Percentiles rank a stretch among this genome's conserved stretches.
phyloP scores from a whole-genome alignment of 441 rosid species.

The Adansonia madagascariensis region DNA sequence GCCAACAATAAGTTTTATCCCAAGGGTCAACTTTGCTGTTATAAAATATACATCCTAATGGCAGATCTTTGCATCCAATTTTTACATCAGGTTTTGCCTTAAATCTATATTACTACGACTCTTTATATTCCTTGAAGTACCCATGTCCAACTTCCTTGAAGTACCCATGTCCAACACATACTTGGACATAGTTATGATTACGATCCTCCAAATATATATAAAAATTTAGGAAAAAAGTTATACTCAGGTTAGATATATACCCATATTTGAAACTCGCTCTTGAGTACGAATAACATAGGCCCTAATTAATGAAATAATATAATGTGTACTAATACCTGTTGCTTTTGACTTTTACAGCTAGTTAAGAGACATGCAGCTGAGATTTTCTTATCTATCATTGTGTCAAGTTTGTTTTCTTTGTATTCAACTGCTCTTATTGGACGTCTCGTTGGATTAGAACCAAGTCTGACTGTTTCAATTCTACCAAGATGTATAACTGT shows the following conservation, averaged over 20 bases:
- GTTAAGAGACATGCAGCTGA: constrained; percentile 97
- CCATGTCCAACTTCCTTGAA: no score
- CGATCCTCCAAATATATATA: neutral
- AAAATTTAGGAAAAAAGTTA: neutral
- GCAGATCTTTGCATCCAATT: neutral
- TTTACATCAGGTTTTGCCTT: neutral
- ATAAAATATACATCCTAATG: neutral
- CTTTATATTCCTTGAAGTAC: no score
- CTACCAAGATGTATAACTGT: constrained; percentile 93
- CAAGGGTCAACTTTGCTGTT: neutral
- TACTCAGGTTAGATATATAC: neutral
- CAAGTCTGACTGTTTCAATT: constrained; percentile 76
- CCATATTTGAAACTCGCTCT: neutral
- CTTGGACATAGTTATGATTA: no score
- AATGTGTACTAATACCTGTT: constrained; percentile 13
- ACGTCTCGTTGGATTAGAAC: constrained; percentile 75
- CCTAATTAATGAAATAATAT: neutral
- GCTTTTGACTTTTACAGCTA: constrained; percentile 60
- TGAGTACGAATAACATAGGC: neutral
- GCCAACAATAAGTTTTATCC: neutral
- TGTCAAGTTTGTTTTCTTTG: constrained; percentile 80
- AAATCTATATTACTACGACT: no score
- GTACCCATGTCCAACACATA: no score
- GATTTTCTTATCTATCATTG: constrained; percentile 82
- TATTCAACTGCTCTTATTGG: constrained; percentile 93